Conservation (phyloP, 1,284 basidiomycete species). For the Puccinia polysora region DNA sequence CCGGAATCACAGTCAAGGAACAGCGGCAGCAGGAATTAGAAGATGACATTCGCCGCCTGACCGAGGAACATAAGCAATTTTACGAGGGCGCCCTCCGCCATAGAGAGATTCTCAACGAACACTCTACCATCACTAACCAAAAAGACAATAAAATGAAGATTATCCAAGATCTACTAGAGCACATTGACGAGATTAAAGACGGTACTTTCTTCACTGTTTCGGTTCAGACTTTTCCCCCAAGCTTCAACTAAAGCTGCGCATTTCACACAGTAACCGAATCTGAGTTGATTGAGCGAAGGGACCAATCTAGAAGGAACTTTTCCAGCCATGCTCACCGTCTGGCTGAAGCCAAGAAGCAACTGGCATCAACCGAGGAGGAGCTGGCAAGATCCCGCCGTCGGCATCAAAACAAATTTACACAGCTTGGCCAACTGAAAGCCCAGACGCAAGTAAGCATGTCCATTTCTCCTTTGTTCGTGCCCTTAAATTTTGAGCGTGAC, state of each 20-base stretch:
- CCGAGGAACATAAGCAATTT: slow-evolving; percentile 71
- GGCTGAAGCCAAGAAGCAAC: slow-evolving; percentile 43
- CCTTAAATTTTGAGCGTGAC: no score
- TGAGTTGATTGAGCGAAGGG: slow-evolving; percentile 18
- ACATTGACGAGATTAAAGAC: slow-evolving; percentile 61
- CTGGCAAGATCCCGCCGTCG: slow-evolving; percentile 47
- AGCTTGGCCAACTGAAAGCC: slow-evolving; percentile 51
- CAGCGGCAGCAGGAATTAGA: slow-evolving; percentile 69
- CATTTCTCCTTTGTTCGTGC: no score
- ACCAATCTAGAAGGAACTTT: slow-evolving; percentile 23
- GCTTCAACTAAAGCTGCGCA: neutral
- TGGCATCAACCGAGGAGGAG: slow-evolving; percentile 51
- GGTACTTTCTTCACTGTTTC: slow-evolving; percentile 61
- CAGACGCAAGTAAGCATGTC: slow-evolving; percentile 51
- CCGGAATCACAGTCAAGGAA: slow-evolving; percentile 66
- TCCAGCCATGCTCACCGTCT: slow-evolving; percentile 36
- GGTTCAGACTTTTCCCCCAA: neutral
- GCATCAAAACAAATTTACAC: slow-evolving; percentile 45
- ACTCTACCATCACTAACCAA: slow-evolving; percentile 65
- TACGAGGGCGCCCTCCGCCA: slow-evolving; percentile 79
- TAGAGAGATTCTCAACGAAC: slow-evolving; percentile 71
- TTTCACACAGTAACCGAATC: slow-evolving; percentile 14
- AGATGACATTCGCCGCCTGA: slow-evolving; percentile 64
- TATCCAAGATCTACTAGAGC: slow-evolving; percentile 60
- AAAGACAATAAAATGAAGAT: slow-evolving; percentile 65